Evolutionary conservation across 2,329 filamentous ascomycete species (phyloP).

Genomic region (Penicillium sp.): DNA sequence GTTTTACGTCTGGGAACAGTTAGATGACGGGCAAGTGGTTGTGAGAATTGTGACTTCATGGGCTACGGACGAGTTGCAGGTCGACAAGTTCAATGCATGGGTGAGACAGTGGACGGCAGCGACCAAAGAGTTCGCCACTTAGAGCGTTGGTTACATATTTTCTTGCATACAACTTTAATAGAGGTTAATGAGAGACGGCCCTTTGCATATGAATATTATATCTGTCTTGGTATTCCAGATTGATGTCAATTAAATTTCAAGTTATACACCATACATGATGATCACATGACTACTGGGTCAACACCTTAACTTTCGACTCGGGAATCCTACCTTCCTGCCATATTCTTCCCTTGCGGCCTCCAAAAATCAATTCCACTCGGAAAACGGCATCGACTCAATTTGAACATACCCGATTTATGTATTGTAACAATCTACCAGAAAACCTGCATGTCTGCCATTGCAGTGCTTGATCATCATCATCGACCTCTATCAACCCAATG

Average conservation of each 20-base stretch:
- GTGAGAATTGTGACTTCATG: conserved; percentile 56
- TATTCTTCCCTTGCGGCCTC: neutral
- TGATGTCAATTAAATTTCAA: too few species aligned
- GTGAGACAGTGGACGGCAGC: conserved; percentile 32
- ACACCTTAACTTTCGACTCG: conserved; percentile 2
- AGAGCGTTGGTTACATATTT: neutral
- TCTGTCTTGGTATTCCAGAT: neutral
- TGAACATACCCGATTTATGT: neutral
- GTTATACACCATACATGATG: conserved; percentile 1
- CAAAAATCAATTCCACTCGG: neutral
- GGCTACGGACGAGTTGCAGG: conserved; percentile 52
- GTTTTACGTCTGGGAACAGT: conserved; percentile 56
- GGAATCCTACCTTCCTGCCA: neutral
- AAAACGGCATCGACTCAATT: neutral
- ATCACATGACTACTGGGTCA: conserved; percentile 1
- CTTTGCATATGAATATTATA: neutral
- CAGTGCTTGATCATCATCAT: neutral
- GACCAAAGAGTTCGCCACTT: conserved; percentile 11
- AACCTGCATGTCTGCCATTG: neutral
- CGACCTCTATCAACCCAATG: conserved; percentile 24
- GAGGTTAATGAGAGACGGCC: conserved; percentile 4
- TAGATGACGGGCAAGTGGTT: conserved; percentile 44
- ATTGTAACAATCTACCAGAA: neutral
- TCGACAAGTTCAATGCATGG: conserved; percentile 43
- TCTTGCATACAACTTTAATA: neutral